These are phyloP conservation scores for Arthrobotrys iridis DNA, from an alignment of 2,329 filamentous ascomycete species.

Conservation along the genomic window DNA sequence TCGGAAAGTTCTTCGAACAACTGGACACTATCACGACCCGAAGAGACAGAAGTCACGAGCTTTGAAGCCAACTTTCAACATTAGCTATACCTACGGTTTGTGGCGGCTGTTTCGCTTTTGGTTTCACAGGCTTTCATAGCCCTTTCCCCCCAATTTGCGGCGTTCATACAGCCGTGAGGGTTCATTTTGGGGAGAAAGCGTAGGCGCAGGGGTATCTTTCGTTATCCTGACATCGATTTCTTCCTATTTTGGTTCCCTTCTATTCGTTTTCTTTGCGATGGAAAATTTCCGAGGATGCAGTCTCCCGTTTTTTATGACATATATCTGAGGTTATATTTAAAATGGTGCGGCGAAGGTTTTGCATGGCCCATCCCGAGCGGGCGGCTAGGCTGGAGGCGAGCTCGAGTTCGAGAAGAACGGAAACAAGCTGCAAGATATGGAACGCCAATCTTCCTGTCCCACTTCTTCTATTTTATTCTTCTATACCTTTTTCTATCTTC, in stretches of 20 bases:
- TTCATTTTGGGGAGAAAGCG: background rate
- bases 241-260: constrained; percentile 9
- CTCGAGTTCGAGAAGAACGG: constrained; percentile 15
- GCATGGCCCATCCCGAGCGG: constrained; percentile 39
- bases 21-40: background rate
- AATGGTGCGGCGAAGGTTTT: constrained; percentile 27
- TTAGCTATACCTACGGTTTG: constrained; percentile 26
- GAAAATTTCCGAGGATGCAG: constrained; percentile 15
- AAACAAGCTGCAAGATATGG: constrained; percentile 32
- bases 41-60: constrained; percentile 24
- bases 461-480: constrained; percentile 27
- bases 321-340: constrained; percentile 24
- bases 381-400: constrained; percentile 36
- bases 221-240: constrained; percentile 14
- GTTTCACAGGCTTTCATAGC: constrained; percentile 19
- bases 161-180: background rate
- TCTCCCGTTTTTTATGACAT: constrained; percentile 18
- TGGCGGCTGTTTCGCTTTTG: constrained; percentile 33
- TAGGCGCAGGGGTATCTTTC: background rate
- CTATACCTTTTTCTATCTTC: constrained; percentile 6
- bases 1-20: constrained; percentile 6
- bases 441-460: constrained; percentile 37
- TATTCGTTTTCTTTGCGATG: background rate
- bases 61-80: constrained; percentile 44
- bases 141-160: constrained; percentile 2